Percentiles rank a stretch among this genome's conserved stretches.
Evolutionary conservation across 306 rosid species (phyloP).

Genomic region (Herpetospermum pedunculosum): DNA sequence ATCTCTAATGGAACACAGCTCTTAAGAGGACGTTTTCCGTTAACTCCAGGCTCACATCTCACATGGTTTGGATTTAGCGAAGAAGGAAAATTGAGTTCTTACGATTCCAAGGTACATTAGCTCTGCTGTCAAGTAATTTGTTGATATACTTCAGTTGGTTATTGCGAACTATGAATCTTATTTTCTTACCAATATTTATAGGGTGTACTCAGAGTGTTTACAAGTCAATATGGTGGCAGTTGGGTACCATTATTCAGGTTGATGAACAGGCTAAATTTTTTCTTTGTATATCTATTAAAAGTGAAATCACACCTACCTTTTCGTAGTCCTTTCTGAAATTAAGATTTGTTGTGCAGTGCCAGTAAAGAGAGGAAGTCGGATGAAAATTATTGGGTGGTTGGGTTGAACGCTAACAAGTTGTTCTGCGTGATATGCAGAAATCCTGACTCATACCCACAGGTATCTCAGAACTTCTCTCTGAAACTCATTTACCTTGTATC

Average conservation of each 20-base stretch:
- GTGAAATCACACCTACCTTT: background rate
- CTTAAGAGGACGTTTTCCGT: slow-evolving; percentile 54
- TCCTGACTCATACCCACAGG: slow-evolving; percentile 73
- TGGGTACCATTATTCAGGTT: slow-evolving; percentile 97
- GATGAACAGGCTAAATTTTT: background rate
- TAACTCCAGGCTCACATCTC: slow-evolving; percentile 77
- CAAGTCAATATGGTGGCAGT: slow-evolving; percentile 78
- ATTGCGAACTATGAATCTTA: slow-evolving; percentile 11
- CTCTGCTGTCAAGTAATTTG: slow-evolving; percentile 2
- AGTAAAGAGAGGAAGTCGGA: slow-evolving; percentile 53
- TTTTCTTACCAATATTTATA: slow-evolving; percentile 14
- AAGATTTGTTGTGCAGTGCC: slow-evolving; percentile 45
- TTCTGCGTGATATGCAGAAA: slow-evolving; percentile 67
- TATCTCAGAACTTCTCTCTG: slow-evolving; percentile 11
- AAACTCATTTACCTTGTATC: slow-evolving; percentile 10
- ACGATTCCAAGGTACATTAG: slow-evolving; percentile 69
- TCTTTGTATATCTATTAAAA: background rate
- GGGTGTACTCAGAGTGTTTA: slow-evolving; percentile 78
- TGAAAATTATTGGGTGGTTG: slow-evolving; percentile 84
- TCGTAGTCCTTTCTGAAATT: background rate
- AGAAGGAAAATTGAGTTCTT: slow-evolving; percentile 72
- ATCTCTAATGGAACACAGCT: slow-evolving; percentile 39
- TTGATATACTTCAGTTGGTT: slow-evolving; percentile 6
- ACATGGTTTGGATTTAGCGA: slow-evolving; percentile 91
- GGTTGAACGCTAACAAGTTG: slow-evolving; percentile 68